A percentile compares a stretch with the other conserved stretches of the same genome.
phyloP scores from a whole-genome alignment of 768 basidiomycete genomes.

The Boletus rufocinnamomeus region DNA sequence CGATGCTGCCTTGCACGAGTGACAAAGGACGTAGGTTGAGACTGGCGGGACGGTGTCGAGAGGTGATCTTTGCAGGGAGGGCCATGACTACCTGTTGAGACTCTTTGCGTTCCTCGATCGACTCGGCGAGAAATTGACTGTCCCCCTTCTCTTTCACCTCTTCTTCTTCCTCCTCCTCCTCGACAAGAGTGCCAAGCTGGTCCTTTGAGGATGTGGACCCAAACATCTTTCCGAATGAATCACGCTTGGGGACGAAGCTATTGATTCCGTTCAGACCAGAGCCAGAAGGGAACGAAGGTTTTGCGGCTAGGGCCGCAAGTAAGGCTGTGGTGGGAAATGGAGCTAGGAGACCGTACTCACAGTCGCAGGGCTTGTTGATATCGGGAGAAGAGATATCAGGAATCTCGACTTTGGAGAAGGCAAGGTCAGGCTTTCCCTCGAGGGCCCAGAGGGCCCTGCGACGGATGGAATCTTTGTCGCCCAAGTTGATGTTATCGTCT shows the following conservation, averaged over 20 bases:
- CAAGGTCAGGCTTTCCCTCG: conserved; percentile 76
- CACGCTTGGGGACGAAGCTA: conserved; percentile 62
- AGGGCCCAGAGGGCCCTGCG: conserved; percentile 83
- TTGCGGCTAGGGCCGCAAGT: conserved; percentile 47
- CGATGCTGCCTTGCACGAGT: conserved; percentile 56
- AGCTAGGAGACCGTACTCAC: conserved; percentile 45
- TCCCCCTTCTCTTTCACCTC: conserved; percentile 66
- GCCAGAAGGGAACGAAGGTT: conserved; percentile 58
- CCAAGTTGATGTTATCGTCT: conserved; percentile 68
- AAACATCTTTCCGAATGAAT: conserved; percentile 76
- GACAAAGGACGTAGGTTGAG: conserved; percentile 72
- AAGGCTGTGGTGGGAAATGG: neutral
- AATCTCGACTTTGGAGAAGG: conserved; percentile 79
- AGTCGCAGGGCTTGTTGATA: conserved; percentile 60
- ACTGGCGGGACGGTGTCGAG: conserved; percentile 65
- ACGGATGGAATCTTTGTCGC: conserved; percentile 77
- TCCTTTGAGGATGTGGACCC: conserved; percentile 67
- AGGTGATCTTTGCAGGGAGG: conserved; percentile 40
- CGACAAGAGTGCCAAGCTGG: conserved; percentile 74
- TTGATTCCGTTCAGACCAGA: conserved; percentile 43
- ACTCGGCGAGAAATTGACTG: conserved; percentile 14
- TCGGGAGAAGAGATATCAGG: conserved; percentile 71
- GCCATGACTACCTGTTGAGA: conserved; percentile 31
- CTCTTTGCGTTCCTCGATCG: conserved; percentile 11
- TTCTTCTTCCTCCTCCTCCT: conserved; percentile 88